A percentile compares a stretch with the other conserved stretches of the same genome.
Evolutionary conservation across 345 rosid genomes (phyloP).

Genomic region (Eucalyptus victrix): DNA sequence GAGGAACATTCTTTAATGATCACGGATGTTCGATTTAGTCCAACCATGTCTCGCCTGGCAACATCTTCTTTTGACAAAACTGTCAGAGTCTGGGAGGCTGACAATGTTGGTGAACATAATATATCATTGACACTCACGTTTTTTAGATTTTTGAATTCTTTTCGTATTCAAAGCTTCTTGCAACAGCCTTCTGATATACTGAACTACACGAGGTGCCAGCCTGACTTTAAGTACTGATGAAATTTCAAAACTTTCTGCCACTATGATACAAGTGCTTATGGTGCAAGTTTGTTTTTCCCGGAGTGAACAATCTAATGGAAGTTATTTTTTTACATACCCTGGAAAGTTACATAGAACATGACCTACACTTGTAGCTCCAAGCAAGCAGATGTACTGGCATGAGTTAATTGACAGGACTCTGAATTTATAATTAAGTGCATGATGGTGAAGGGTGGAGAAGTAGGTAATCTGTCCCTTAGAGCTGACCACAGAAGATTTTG

Average conservation of each 20-base stretch:
- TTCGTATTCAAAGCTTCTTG: background rate
- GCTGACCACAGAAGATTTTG: background rate
- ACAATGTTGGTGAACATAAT: slow-evolving; percentile 44
- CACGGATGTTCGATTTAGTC: slow-evolving; percentile 92
- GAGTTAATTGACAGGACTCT: background rate
- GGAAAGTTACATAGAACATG: background rate
- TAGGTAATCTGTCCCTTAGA: background rate
- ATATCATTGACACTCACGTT: background rate
- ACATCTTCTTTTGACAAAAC: slow-evolving; percentile 96
- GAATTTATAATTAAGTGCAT: background rate
- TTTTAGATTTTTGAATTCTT: background rate
- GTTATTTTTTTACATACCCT: background rate
- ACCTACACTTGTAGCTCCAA: background rate
- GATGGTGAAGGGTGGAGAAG: background rate
- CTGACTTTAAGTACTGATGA: background rate
- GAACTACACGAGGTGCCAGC: background rate
- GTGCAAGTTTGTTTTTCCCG: background rate
- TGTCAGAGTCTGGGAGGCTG: slow-evolving; percentile 98
- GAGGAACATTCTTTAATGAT: slow-evolving; percentile 69
- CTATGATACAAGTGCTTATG: background rate
- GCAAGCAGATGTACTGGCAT: background rate
- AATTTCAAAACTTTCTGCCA: background rate
- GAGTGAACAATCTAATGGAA: background rate
- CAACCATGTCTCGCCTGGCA: slow-evolving; percentile 78
- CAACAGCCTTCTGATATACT: background rate